A percentile compares a stretch with the other conserved stretches of the same genome.
These are phyloP conservation scores for Aspergillus campestris DNA, from an alignment of 495 filamentous ascomycete genomes.

Conservation along the genomic window DNA sequence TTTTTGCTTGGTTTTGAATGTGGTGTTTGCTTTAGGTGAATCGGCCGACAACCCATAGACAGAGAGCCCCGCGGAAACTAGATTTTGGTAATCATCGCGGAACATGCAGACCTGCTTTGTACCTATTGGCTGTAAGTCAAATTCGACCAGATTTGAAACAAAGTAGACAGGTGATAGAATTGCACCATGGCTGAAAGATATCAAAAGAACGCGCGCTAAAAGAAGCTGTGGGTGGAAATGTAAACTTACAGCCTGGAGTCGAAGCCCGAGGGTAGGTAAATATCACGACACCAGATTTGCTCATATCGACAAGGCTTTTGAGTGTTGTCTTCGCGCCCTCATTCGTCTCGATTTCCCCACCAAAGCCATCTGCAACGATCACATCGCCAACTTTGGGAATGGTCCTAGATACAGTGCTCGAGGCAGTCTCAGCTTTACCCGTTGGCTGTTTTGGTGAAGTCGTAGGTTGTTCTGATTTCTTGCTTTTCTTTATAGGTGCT, in stretches of 20 bases:
- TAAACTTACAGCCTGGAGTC: constrained; percentile 82
- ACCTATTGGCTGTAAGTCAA: constrained; percentile 42
- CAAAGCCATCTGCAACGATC: constrained; percentile 63
- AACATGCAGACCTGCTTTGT: constrained; percentile 91
- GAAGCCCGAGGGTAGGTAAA: constrained; percentile 96
- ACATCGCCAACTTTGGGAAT: constrained; percentile 40
- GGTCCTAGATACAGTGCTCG: constrained; percentile 12
- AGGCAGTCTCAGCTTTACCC: constrained; percentile 14
- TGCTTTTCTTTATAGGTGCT: constrained; percentile 48
- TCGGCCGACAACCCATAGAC: constrained; percentile 88
- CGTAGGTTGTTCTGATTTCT: constrained; percentile 36
- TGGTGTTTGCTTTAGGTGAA: constrained; percentile 79
- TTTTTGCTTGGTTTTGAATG: constrained; percentile 80
- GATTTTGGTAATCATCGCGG: constrained; percentile 66
- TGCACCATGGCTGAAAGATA: background rate
- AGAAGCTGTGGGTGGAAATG: constrained; percentile 3
- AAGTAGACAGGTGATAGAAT: too few species aligned
- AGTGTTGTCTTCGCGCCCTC: constrained; percentile 72
- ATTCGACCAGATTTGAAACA: background rate
- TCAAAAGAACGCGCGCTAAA: background rate
- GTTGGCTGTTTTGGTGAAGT: constrained; percentile 33
- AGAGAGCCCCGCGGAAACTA: constrained; percentile 72
- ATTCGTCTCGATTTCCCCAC: constrained; percentile 76
- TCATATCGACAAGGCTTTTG: constrained; percentile 67
- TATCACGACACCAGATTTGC: constrained; percentile 77